Evolutionary conservation across 768 basidiomycete genomes (phyloP).

Genomic region (Pleurotus platypus): DNA sequence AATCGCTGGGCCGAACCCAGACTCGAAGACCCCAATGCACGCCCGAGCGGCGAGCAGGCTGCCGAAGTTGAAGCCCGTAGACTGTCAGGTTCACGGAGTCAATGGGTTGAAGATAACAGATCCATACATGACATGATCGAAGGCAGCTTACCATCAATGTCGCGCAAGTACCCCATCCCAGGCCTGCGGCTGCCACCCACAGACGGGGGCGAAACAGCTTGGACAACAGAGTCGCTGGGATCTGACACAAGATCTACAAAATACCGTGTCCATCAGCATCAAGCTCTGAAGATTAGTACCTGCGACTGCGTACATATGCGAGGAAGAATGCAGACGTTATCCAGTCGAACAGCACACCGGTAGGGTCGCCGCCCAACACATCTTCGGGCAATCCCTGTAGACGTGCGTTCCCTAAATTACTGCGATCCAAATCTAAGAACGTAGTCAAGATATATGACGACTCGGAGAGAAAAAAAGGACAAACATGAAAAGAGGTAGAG

Average conservation of each 20-base stretch:
- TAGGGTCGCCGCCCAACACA: slow-evolving; percentile 62
- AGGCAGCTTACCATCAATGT: slow-evolving; percentile 56
- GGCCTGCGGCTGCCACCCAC: slow-evolving; percentile 62
- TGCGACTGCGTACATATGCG: slow-evolving; percentile 53
- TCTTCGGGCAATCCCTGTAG: slow-evolving; percentile 68
- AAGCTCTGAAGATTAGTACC: neutral
- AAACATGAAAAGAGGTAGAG: slow-evolving; percentile 75
- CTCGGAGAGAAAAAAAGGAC: slow-evolving; percentile 21
- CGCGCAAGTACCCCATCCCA: slow-evolving; percentile 75
- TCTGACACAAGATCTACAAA: slow-evolving; percentile 59
- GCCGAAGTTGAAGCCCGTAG: slow-evolving; percentile 56
- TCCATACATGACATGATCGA: neutral
- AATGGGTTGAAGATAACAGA: neutral
- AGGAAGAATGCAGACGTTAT: slow-evolving; percentile 75
- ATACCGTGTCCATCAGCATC: neutral
- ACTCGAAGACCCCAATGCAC: slow-evolving; percentile 73
- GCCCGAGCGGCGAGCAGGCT: slow-evolving; percentile 57
- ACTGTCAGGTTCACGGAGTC: slow-evolving; percentile 27
- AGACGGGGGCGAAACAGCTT: slow-evolving; percentile 66
- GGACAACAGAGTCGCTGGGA: slow-evolving; percentile 62
- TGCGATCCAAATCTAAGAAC: slow-evolving; percentile 60
- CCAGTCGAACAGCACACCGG: slow-evolving; percentile 71
- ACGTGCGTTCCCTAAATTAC: slow-evolving; percentile 78
- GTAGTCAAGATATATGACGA: neutral
- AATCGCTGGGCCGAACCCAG: slow-evolving; percentile 74